Conservation (phyloP, 1,139 yeast genomes). For the Yamadazyma dendronema region DNA sequence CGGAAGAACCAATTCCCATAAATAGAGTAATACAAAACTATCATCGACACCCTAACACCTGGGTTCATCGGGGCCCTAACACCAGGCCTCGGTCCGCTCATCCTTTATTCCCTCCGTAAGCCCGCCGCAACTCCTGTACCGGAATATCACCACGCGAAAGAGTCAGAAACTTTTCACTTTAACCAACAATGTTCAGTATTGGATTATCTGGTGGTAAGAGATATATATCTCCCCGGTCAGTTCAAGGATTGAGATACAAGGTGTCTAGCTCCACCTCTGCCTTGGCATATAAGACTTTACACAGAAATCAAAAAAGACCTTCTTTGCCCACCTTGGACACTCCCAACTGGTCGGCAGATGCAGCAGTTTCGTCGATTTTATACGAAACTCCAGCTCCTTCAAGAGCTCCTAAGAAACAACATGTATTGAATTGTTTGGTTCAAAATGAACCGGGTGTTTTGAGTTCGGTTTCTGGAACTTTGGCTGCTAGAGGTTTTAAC, state of each 20-base stretch:
- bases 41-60: not conserved
- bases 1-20: slow-evolving; percentile 39
- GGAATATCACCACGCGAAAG: not conserved
- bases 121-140: not conserved
- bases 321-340: slow-evolving; percentile 93
- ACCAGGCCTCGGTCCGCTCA: not conserved
- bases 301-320: slow-evolving; percentile 83
- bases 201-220: no score
- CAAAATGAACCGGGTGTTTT: slow-evolving; percentile 99
- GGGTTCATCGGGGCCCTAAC: not conserved
- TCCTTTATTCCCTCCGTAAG: not conserved
- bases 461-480: slow-evolving; percentile 87
- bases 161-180: no score
- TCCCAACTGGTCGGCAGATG: slow-evolving; percentile 92
- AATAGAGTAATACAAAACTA: no score
- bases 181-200: not conserved
- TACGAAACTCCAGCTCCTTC: slow-evolving; percentile 89
- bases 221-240: no score
- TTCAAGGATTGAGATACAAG: no score
- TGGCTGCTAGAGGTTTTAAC: slow-evolving; percentile 97
- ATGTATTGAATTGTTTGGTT: slow-evolving; percentile 92
- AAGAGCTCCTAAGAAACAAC: slow-evolving; percentile 69
- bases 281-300: slow-evolving; percentile 87
- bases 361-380: slow-evolving; percentile 91
- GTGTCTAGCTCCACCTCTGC: slow-evolving; percentile 80